Conservation (phyloP, 129 eudicot genomes). For the Helichrysum umbraculigerum region DNA sequence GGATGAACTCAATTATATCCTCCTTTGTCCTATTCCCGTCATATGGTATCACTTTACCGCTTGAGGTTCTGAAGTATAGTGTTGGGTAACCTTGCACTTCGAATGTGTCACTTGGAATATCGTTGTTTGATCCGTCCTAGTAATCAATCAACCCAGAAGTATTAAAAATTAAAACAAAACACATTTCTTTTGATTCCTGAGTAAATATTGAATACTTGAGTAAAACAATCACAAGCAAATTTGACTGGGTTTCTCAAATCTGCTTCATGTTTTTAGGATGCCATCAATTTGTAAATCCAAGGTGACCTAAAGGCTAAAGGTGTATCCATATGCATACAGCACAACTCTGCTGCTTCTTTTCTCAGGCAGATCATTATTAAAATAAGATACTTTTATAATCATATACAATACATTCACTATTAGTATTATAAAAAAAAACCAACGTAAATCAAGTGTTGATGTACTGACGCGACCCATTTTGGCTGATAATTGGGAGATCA, state of each 20-base stretch:
- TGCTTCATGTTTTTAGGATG: background rate
- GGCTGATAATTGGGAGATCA: background rate
- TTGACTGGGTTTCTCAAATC: background rate
- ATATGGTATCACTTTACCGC: conserved; percentile 60
- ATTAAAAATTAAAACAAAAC: background rate
- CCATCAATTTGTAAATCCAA: too few species aligned
- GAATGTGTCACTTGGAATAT: conserved; percentile 55
- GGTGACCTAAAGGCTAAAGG: background rate
- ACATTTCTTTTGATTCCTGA: background rate
- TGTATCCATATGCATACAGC: background rate
- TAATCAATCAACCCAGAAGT: background rate
- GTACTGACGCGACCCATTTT: background rate
- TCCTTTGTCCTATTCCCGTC: conserved; percentile 86
- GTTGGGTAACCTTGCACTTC: conserved; percentile 92
- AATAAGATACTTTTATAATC: too few species aligned
- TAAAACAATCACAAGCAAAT: background rate
- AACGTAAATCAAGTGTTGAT: background rate
- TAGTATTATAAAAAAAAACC: too few species aligned
- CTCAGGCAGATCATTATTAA: background rate
- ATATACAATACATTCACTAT: background rate
- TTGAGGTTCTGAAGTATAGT: conserved; percentile 73
- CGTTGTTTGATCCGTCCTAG: conserved; percentile 90
- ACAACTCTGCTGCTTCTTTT: background rate
- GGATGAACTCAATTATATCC: conserved; percentile 67
- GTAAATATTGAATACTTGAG: background rate